These are phyloP conservation scores for Euphorbia pulcherrima DNA, from an alignment of 345 rosid genomes.

Conservation along the genomic window DNA sequence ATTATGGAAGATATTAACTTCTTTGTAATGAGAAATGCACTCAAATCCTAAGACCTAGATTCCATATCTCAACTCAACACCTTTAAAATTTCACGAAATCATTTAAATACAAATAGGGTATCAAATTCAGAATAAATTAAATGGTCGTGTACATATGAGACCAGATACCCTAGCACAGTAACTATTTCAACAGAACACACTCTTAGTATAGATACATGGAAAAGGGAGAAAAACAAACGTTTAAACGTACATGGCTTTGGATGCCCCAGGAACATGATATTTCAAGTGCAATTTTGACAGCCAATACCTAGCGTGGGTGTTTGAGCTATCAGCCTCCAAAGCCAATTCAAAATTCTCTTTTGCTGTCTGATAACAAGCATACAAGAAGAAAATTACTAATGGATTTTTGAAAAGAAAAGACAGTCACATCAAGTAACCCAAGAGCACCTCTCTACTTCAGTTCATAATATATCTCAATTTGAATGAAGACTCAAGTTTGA, in stretches of 20 bases:
- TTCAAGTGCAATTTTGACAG: conserved; percentile 75
- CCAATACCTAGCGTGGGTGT: conserved; percentile 86
- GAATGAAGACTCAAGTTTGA: not conserved
- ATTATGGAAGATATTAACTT: not conserved
- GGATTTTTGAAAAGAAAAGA: not conserved
- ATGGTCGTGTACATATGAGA: not conserved
- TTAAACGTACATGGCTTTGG: conserved; percentile 71
- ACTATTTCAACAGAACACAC: not conserved
- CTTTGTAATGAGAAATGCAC: not conserved
- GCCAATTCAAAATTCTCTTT: conserved; percentile 92
- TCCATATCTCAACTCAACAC: conserved; percentile 7
- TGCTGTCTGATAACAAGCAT: conserved; percentile 47
- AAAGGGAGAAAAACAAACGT: not conserved
- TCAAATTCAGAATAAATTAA: conserved; percentile 1
- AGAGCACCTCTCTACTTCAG: not conserved
- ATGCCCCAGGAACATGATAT: conserved; percentile 78
- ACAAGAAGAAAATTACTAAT: not conserved
- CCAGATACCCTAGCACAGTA: not conserved
- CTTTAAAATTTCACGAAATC: not conserved
- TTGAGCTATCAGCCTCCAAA: conserved; percentile 65
- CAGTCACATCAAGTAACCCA: not conserved
- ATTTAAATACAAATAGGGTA: not conserved
- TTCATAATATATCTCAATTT: not conserved
- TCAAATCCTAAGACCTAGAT: too few relatives aligned
- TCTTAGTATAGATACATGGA: not conserved